Conservation (phyloP, 306 rosid species). For the Prunus fruticosa region DNA sequence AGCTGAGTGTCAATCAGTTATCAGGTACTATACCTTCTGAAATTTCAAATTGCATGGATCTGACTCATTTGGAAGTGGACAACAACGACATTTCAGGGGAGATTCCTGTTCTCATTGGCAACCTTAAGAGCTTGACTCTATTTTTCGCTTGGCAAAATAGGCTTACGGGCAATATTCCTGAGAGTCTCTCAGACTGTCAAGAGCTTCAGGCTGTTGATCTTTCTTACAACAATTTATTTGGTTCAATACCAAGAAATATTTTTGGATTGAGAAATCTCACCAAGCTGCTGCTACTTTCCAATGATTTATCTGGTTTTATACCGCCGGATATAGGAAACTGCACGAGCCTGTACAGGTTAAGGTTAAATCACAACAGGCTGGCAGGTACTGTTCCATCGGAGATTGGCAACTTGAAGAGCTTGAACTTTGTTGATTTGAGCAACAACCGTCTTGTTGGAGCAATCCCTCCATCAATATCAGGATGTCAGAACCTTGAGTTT, state of each 20-base stretch:
- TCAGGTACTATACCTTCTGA: constrained; percentile 70
- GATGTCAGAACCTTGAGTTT: constrained; percentile 67
- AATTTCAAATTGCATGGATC: constrained; percentile 55
- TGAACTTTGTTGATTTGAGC: constrained; percentile 63
- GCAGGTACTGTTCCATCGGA: constrained; percentile 72
- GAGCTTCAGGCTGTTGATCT: constrained; percentile 75
- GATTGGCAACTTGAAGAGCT: constrained; percentile 55
- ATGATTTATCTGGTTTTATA: constrained; percentile 70
- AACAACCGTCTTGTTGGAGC: constrained; percentile 64
- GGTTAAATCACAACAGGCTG: constrained; percentile 59
- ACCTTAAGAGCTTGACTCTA: constrained; percentile 62
- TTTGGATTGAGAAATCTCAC: constrained; percentile 60
- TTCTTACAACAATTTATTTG: constrained; percentile 59
- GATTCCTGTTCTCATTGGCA: constrained; percentile 59
- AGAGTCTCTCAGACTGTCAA: constrained; percentile 58
- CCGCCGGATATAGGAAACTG: constrained; percentile 80
- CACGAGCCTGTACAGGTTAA: constrained; percentile 61
- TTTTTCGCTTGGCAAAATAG: constrained; percentile 78
- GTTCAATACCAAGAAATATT: constrained; percentile 60
- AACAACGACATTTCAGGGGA: constrained; percentile 73
- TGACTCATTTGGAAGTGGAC: constrained; percentile 70
- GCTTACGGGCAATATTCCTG: constrained; percentile 72
- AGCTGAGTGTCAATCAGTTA: constrained; percentile 70
- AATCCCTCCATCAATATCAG: constrained; percentile 62
- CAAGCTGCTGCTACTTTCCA: constrained; percentile 66